phyloP scores from a whole-genome alignment of 768 basidiomycete genomes.

The Mycena kentingensis region DNA sequence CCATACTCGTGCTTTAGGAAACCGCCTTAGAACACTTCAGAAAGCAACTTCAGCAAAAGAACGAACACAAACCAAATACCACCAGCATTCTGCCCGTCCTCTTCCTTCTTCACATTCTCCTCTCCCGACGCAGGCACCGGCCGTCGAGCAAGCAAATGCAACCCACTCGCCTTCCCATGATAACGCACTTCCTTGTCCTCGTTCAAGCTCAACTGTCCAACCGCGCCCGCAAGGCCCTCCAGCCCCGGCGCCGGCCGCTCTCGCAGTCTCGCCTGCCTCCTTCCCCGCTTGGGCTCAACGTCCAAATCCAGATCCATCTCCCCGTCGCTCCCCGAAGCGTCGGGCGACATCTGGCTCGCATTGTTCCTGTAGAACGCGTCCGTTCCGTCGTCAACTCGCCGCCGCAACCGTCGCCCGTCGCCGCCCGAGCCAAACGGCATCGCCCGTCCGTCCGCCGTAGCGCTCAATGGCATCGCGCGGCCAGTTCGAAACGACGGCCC shows the following conservation, averaged over 20 bases:
- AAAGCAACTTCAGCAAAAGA: constrained; percentile 7
- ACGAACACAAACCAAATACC: constrained; percentile 67
- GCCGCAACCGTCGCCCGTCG: constrained; percentile 11
- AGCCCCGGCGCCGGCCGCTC: constrained; percentile 27
- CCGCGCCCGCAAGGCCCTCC: constrained; percentile 59
- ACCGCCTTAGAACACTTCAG: constrained; percentile 52
- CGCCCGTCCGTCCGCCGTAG: constrained; percentile 50
- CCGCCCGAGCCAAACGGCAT: constrained; percentile 23
- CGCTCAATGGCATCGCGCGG: constrained; percentile 46
- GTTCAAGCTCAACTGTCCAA: constrained; percentile 85
- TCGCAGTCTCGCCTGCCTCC: background rate
- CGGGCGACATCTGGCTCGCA: background rate
- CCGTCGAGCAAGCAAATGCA: constrained; percentile 57
- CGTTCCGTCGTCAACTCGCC: constrained; percentile 14
- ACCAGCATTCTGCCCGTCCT: constrained; percentile 69
- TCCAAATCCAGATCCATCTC: constrained; percentile 31
- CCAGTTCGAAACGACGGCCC: constrained; percentile 20
- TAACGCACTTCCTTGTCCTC: constrained; percentile 85
- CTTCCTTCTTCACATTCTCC: constrained; percentile 44
- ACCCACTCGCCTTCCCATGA: constrained; percentile 82
- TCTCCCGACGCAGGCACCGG: background rate
- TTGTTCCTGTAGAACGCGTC: background rate
- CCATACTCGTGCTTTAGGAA: constrained; percentile 90
- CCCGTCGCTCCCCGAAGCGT: constrained; percentile 33
- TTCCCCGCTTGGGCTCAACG: background rate